Conservation (phyloP, 768 basidiomycete species). For the Calocybe gangraenosa region DNA sequence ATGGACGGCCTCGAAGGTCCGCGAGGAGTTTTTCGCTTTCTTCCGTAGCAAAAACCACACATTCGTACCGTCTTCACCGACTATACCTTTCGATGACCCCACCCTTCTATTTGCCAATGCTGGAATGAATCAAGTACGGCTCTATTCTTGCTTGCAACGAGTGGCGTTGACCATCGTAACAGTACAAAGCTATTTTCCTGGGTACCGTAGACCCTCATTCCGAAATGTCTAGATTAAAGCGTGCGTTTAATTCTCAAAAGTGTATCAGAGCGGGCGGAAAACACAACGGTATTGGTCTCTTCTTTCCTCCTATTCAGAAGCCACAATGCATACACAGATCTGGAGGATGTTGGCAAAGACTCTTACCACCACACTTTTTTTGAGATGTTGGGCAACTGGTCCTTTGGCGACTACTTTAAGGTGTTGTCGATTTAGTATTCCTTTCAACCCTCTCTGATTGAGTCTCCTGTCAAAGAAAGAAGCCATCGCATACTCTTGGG, state of each 20-base stretch:
- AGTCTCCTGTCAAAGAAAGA: constrained; percentile 60
- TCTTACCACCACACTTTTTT: constrained; percentile 98
- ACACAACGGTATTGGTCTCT: constrained; percentile 81
- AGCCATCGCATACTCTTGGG: constrained; percentile 91
- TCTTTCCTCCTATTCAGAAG: not conserved
- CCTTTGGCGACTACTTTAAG: constrained; percentile 99
- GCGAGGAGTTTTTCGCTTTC: constrained; percentile 88
- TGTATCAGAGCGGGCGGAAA: constrained; percentile 99
- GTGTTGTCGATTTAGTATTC: constrained; percentile 30
- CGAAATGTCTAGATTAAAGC: constrained; percentile 83
- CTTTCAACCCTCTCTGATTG: constrained; percentile 10
- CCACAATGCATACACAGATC: constrained; percentile 46
- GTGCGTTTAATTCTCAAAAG: constrained; percentile 96
- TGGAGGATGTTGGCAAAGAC: constrained; percentile 98
- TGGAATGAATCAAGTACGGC: constrained; percentile 86
- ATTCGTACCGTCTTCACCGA: constrained; percentile 86
- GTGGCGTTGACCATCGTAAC: constrained; percentile 1
- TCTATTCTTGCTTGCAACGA: not conserved
- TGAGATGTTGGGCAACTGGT: constrained; percentile 99
- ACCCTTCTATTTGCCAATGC: constrained; percentile 98
- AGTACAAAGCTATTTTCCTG: constrained; percentile 98
- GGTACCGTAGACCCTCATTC: constrained; percentile 96
- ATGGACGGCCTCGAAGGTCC: constrained; percentile 82
- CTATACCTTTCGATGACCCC: constrained; percentile 96
- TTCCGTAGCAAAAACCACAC: constrained; percentile 79